These are phyloP conservation scores for Aquanectria penicillioides DNA, from an alignment of 2,329 filamentous ascomycete genomes.

Conservation along the genomic window DNA sequence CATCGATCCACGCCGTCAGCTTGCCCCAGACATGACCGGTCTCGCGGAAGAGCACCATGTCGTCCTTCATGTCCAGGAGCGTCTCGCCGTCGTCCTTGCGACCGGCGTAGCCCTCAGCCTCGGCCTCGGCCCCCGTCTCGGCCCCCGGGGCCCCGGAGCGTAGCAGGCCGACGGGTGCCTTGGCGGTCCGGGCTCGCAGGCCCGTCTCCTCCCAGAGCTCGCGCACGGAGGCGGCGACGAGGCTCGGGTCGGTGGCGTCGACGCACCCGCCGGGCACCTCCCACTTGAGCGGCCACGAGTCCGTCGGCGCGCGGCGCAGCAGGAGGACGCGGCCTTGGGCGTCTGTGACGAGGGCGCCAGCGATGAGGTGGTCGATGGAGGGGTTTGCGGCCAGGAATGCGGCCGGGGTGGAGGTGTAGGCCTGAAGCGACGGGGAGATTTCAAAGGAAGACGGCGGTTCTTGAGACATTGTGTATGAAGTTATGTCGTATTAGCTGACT, in stretches of 20 bases:
- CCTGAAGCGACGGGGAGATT: slow-evolving; percentile 25
- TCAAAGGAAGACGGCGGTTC: slow-evolving; percentile 25
- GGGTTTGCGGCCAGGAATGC: slow-evolving; percentile 33
- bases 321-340: slow-evolving; percentile 32
- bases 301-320: slow-evolving; percentile 39
- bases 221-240: slow-evolving; percentile 46
- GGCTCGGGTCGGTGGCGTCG: slow-evolving; percentile 30
- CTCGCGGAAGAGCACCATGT: slow-evolving; percentile 38
- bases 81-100: slow-evolving; percentile 20
- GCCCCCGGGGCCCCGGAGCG: slow-evolving; percentile 1
- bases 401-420: slow-evolving; percentile 24
- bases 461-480: no score
- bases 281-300: slow-evolving; percentile 41
- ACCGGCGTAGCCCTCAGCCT: background rate
- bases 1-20: slow-evolving; percentile 43
- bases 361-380: slow-evolving; percentile 36
- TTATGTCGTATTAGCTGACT: background rate
- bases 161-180: slow-evolving; percentile 31
- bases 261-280: slow-evolving; percentile 40
- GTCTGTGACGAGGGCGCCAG: slow-evolving; percentile 38
- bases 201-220: slow-evolving; percentile 60
- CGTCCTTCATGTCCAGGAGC: slow-evolving; percentile 34
- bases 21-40: slow-evolving; percentile 43
- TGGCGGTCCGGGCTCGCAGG: slow-evolving; percentile 44
- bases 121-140: background rate